Evolutionary conservation across 2,329 filamentous ascomycete species (phyloP), one percentile per base, ranked within the genome.

Genomic region (Penicillium sclerotiorum): DNA sequence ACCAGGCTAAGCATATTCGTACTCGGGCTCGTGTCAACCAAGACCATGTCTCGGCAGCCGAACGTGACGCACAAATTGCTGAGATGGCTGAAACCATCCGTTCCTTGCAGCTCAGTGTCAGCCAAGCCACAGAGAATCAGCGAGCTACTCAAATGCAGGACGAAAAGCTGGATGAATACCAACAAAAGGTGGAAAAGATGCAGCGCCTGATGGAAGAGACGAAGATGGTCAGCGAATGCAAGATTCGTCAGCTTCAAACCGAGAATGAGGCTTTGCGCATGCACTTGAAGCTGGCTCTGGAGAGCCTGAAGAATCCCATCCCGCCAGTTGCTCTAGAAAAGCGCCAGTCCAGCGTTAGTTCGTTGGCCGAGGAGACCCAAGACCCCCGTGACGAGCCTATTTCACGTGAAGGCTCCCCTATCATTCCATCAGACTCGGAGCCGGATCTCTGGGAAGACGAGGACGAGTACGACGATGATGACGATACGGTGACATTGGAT

Each of bases 61-160:
- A 97, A 74, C 86, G 95, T 57, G 94, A 99, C 71, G 91, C 90
- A 4, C 90, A 97, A 72, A 96, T 99, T 63, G 79, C 84, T 1
- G 89, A 91, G 64, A 97, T 99, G 94, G 87, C 90, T 8, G 93
- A 96, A 65, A 94, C 95, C 59, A 99, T 99, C 59, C 89, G 91
- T 17, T 74, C 80, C 22, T 79, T 99, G 44, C 93, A 97, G 70
- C 80, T 95, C 55, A 90, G 78, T 44, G 81, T 86, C 56, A 85
- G 79, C 55, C 57, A 81, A 74, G 61, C 89, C 64, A 55, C 83
- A 79, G 60, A 83, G 80, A 90, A 94, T 72, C 87, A 89, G 67
- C 65, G 71, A 7, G 89, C 92, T 61, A 87, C 85, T 48, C 84
- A 87, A 61, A 80, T 87, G 30, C 86, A 90, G 57, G 89, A 91